Conservation (phyloP, 768 basidiomycete genomes). For the Panus rudis region DNA sequence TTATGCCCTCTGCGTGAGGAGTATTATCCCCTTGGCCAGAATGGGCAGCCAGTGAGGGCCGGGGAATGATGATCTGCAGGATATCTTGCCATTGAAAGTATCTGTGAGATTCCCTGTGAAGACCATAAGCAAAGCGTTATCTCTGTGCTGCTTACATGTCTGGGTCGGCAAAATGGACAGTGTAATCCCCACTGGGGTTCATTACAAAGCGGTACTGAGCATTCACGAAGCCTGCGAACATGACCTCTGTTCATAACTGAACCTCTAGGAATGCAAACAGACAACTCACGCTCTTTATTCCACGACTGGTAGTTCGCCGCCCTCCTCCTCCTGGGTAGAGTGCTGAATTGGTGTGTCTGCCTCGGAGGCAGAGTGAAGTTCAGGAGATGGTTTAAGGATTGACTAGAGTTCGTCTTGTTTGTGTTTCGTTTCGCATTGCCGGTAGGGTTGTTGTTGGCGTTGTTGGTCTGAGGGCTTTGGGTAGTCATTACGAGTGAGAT, state of each 20-base stretch:
- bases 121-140: conserved; percentile 11
- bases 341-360: conserved; percentile 51
- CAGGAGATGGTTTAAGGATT: conserved; percentile 78
- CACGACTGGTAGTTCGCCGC: conserved; percentile 57
- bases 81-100: conserved; percentile 97
- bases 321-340: conserved; percentile 67
- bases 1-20: conserved; percentile 51
- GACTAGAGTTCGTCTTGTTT: conserved; percentile 65
- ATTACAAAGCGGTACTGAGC: conserved; percentile 95
- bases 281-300: conserved; percentile 88
- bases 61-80: conserved; percentile 89
- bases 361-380: conserved; percentile 92
- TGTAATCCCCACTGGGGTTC: conserved; percentile 88
- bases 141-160: conserved; percentile 66
- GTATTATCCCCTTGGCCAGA: conserved; percentile 36
- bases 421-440: no score
- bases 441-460: conserved; percentile 53
- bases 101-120: conserved; percentile 32
- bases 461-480: conserved; percentile 23
- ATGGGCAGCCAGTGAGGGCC: conserved; percentile 66
- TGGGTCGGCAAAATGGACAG: conserved; percentile 94
- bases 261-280: conserved; percentile 7
- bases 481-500: no score
- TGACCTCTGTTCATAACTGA: conserved; percentile 8
- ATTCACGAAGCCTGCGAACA: conserved; percentile 81